Evolutionary conservation across 345 rosid species (phyloP).

Genomic region (rapeseed (Brassica napus)): Da-Ae NC_063440.1:27045501-27046000

Average conservation of each 20-base stretch:
- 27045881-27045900: too few species aligned
- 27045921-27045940: too few species aligned
- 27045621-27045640: conserved; percentile 73
- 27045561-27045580: conserved; percentile 86
- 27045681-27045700: neutral
- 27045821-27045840: conserved; percentile 96
- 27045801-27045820: conserved; percentile 83
- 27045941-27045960: too few species aligned
- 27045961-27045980: neutral
- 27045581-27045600: conserved; percentile 96
- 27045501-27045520: conserved; percentile 75
- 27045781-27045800: conserved; percentile 80
- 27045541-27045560: conserved; percentile 71
- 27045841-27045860: conserved; percentile 97
- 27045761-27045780: conserved; percentile 92
- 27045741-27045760: conserved; percentile 86
- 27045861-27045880: conserved; percentile 14
- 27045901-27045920: too few species aligned
- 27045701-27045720: neutral
- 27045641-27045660: conserved; percentile 63
- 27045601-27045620: conserved; percentile 87
- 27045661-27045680: neutral
- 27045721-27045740: neutral
- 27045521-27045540: conserved; percentile 74
- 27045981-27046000: conserved; percentile 51